Evolutionary conservation across 371 early-diverging fungal genomes (phyloP).

Genomic region (Mortierella sp.): DNA sequence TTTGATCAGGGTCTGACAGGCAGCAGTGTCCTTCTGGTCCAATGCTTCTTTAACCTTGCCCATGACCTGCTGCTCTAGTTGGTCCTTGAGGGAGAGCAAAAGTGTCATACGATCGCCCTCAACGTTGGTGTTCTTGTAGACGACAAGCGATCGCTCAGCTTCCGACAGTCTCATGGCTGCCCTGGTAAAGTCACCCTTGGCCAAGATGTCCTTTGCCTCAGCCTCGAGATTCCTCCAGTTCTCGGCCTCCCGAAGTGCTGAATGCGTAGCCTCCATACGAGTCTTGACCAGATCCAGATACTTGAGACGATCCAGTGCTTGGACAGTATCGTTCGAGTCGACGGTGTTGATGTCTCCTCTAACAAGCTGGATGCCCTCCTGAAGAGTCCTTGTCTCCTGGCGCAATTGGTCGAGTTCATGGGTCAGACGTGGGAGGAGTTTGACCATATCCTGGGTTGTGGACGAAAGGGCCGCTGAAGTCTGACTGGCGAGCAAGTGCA

Average conservation of each 20-base stretch:
- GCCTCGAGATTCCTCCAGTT: conserved; percentile 82
- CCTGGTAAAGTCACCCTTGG: conserved; percentile 68
- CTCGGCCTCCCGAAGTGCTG: conserved; percentile 77
- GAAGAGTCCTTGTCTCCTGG: conserved; percentile 67
- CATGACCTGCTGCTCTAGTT: conserved; percentile 67
- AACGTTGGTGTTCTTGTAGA: conserved; percentile 77
- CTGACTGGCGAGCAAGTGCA: conserved; percentile 46
- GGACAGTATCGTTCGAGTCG: conserved; percentile 57
- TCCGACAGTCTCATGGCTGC: conserved; percentile 74
- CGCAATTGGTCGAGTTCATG: conserved; percentile 75
- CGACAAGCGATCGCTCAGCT: conserved; percentile 74
- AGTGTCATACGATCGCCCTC: conserved; percentile 70
- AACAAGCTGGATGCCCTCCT: conserved; percentile 64
- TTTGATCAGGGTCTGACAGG: conserved; percentile 63
- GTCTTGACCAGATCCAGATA: conserved; percentile 77
- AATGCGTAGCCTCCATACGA: conserved; percentile 75
- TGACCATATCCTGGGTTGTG: conserved; percentile 69
- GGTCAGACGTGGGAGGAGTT: conserved; percentile 75
- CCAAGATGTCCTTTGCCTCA: conserved; percentile 75
- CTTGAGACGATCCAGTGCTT: conserved; percentile 73
- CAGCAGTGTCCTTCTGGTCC: conserved; percentile 66
- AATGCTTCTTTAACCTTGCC: conserved; percentile 67
- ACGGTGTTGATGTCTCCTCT: conserved; percentile 61
- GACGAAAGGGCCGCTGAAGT: conserved; percentile 54
- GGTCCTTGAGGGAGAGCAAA: conserved; percentile 65